These are phyloP conservation scores for Stachybotrys elegans DNA, from an alignment of 2,329 filamentous ascomycete genomes.

Conservation along the genomic window DNA sequence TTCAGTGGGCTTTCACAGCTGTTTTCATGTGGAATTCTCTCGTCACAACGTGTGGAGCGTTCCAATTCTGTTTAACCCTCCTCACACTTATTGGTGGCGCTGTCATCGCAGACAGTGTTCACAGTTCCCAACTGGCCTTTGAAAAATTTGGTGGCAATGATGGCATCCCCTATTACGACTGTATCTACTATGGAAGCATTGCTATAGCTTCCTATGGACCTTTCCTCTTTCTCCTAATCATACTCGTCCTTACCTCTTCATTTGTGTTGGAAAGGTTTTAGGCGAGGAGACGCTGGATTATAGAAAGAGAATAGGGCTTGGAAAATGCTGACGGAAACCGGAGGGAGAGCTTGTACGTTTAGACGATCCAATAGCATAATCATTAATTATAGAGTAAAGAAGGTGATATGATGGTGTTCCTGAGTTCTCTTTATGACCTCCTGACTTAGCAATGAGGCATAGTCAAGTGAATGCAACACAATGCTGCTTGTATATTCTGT, in stretches of 20 bases:
- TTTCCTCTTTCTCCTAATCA: not conserved
- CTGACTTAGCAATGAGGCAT: not conserved
- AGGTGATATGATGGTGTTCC: not conserved
- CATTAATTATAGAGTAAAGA: not conserved
- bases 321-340: not conserved
- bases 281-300: not conserved
- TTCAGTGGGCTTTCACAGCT: not conserved
- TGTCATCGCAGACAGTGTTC: not conserved
- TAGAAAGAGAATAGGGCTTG: not conserved
- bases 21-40: not conserved
- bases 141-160: constrained; percentile 1
- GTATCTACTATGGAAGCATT: not conserved
- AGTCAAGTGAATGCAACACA: not conserved
- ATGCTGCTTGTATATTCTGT: not conserved
- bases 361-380: not conserved
- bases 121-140: not conserved
- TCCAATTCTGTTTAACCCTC: not conserved
- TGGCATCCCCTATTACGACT: not conserved
- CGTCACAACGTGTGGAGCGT: not conserved
- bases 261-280: not conserved
- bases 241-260: not conserved
- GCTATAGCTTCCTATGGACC: not conserved
- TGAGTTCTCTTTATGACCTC: not conserved
- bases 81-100: not conserved
- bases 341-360: not conserved